Evolutionary conservation across 257 asterid genomes (phyloP), one percentile per base, ranked within the genome.

Genomic region (Thymus mandschuricus): DNA sequence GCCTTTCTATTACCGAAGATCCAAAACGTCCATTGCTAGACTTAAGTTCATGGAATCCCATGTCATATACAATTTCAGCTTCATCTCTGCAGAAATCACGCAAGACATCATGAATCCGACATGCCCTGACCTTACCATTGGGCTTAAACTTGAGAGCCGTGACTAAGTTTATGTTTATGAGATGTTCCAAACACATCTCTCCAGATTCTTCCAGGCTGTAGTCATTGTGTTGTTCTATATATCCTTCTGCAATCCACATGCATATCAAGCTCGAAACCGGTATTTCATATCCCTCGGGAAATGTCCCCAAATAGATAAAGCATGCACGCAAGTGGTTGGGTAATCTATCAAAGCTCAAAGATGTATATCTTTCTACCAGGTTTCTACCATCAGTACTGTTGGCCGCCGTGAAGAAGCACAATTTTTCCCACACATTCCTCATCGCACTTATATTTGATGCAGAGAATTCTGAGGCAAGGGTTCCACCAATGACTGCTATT

Each of bases 251-350:
- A 56, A 29, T 56, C 61, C 61, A 56, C 38, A 56, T 8, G 1
- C 15, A n/a, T 3, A 28, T 29, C 61, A 56, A 10, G 3, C 3
- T 28, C 61, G 8, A 9, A 0, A 9, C 70, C 1, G 70, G 44
- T 3, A 64, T 64, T 58, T 46, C 44, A 30, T 3, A 46, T 13
- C 29, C 58, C 1, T 12, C 1, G 0, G 70, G 70, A 2, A 64
- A 64, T 8, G 48, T 12, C 29, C 57, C 70, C 10, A 64, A 5
- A 64, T 64, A 64, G 11, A 64, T 56, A 27, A 64, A 64, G 56
- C 69, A 64, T 3, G 1, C 1, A 4, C 8, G 35, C 70, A 64
- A 3, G 29, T 46, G 40, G 0, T 29, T 0, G 0, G 70, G 69
- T 41, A 64, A 0, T 0, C 0, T 10, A 45, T 10, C 2, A 8